Evolutionary conservation across 208 protist species (phyloP).

Genomic region (Crithidia mellificae): DNA sequence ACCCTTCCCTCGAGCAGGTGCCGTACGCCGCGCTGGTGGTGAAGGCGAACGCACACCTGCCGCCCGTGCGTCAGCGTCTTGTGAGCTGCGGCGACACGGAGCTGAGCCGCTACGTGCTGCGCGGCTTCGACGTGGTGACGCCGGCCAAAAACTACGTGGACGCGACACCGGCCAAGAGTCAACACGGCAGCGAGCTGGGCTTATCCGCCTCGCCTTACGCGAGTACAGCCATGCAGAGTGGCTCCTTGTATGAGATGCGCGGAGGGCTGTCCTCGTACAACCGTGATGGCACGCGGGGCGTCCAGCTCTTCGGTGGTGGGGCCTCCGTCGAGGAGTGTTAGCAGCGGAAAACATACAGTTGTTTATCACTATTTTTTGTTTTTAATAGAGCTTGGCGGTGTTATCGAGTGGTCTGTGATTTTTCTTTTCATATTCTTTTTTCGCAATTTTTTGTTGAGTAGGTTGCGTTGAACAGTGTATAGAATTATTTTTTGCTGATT

Average conservation of each 20-base stretch:
- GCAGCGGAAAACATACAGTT: neutral
- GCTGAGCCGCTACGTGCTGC: slow-evolving; percentile 42
- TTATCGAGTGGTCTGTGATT: too few relatives aligned
- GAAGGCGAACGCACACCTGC: slow-evolving; percentile 30
- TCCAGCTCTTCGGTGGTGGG: slow-evolving; percentile 31
- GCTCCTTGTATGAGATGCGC: slow-evolving; percentile 32
- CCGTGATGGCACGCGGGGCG: slow-evolving; percentile 21
- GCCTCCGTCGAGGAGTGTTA: slow-evolving; percentile 30
- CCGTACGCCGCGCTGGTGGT: slow-evolving; percentile 36
- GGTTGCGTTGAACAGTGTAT: slow-evolving; percentile 4
- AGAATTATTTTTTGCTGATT: slow-evolving; percentile 19
- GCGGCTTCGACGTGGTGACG: slow-evolving; percentile 56
- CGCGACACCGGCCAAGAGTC: slow-evolving; percentile 39
- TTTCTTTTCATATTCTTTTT: slow-evolving; percentile 19
- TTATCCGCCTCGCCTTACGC: slow-evolving; percentile 47
- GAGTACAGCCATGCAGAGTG: slow-evolving; percentile 35
- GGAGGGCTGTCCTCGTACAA: slow-evolving; percentile 30
- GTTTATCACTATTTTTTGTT: too few relatives aligned
- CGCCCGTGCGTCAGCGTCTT: slow-evolving; percentile 18
- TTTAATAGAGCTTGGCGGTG: too few relatives aligned
- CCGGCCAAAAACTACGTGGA: slow-evolving; percentile 56
- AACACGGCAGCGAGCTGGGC: slow-evolving; percentile 47
- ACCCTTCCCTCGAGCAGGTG: slow-evolving; percentile 29
- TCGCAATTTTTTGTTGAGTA: neutral
- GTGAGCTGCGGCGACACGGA: slow-evolving; percentile 23